Evolutionary conservation across 148 eudicot species (phyloP), one percentile per base, ranked within the genome.

Genomic region (Persicaria maculosa): DNA sequence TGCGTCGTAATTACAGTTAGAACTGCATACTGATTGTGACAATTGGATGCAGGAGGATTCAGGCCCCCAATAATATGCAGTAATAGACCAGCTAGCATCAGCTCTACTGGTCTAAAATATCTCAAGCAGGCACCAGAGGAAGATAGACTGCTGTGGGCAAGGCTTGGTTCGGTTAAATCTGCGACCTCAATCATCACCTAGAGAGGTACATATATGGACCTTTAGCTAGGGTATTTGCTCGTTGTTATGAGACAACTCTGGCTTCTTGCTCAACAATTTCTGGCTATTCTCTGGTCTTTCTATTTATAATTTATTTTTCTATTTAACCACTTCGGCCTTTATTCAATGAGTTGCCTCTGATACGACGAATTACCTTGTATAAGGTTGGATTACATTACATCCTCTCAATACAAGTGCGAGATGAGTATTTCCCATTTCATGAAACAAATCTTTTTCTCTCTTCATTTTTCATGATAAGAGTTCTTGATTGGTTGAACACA

Each of bases 1-100:
- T 59, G 65, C 14, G 4, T 19, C 1, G 4, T 65, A 65, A 40
- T 40, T 14, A 40, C 15, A 12, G 70, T 43, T 11, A 9, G 62
- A 57, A 57, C 20, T 57, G 62, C 62, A 65, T 43, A 65, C 16
- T 65, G 36, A 40, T 65, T 10, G n/a, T 65, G 4, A 65, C 47
- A 16, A 14, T 65, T 65, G 45, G 70, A 65, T 40, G 46, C 47
- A 65, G 70, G 70, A 65, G 70, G 70, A 65, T 65, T 65, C 47
- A 9, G 15, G 46, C 70, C 7, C 9, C 6, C 46, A 65, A 65
- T 40, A 65, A 15, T 17, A 65, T 43, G n/a, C 46, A 40, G 47
- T 40, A 15, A 5, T 58, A 11, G 20, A 58, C 64, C 64, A 58
- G 64, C 20, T 20, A 9, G 6, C 22, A 55, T n/a, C 61, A 55